These are phyloP conservation scores for Fusarium sp. DNA, from an alignment of 2,329 filamentous ascomycete species.

Conservation along the genomic window DNA sequence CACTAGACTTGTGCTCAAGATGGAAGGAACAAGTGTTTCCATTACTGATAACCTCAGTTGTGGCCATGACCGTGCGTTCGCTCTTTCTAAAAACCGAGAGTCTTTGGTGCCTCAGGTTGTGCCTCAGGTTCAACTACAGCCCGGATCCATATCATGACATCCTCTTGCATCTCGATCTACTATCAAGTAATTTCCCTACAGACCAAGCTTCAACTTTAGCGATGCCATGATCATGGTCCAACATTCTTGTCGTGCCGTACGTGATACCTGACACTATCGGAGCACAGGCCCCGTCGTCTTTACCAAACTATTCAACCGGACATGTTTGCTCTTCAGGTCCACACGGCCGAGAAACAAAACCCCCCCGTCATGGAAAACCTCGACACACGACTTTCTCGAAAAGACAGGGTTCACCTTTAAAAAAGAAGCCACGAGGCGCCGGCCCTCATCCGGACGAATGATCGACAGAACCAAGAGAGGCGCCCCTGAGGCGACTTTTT, in stretches of 20 bases:
- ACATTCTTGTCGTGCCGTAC: neutral
- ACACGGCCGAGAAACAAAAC: conserved; percentile 3
- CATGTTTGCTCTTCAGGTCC: neutral
- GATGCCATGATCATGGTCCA: conserved; percentile 1
- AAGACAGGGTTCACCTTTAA: neutral
- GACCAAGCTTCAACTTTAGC: neutral
- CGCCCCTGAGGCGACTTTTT: conserved; percentile 5
- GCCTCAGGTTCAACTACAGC: neutral
- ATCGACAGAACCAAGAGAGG: neutral
- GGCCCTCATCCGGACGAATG: conserved; percentile 17
- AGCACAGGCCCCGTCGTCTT: conserved; percentile 2
- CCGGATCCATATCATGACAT: neutral
- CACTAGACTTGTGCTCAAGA: neutral
- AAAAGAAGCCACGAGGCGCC: conserved; percentile 10
- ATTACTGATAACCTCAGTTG: conserved; percentile 8
- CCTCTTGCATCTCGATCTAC: conserved; percentile 2
- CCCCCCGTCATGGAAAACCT: neutral
- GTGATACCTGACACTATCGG: neutral
- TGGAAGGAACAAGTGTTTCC: conserved; percentile 11
- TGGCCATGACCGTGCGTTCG: neutral
- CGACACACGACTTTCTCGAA: neutral
- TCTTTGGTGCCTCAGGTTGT: neutral
- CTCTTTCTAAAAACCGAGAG: neutral
- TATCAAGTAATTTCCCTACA: neutral
- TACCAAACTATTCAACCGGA: neutral